Evolutionary conservation across 2,329 filamentous ascomycete species (phyloP), one percentile per base, ranked within the genome.

Genomic region (Cercospora beticola): DNA sequence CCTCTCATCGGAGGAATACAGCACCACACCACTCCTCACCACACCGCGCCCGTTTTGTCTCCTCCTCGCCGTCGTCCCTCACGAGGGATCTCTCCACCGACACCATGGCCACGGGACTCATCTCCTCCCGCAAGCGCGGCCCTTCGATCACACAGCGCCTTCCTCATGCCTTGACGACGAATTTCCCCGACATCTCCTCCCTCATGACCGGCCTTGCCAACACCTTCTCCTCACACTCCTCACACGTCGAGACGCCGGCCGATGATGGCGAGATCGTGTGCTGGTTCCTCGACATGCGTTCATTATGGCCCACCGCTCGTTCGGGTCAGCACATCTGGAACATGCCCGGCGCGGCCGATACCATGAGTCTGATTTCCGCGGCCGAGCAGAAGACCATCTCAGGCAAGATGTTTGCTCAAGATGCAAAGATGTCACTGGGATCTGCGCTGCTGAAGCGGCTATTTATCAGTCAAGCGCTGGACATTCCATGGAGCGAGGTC

Each of bases 381-480:
- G 80, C 85, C 9, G 90, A 93, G 77, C 86, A 85, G 69, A 78
- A 84, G 62, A 79, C 81, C 14, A 88, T 81, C 87, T 89, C 78
- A 82, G 90, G 73, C 83, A 86, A 76, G 71, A 78, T 79, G 75
- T 79, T 79, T 71, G 74, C 79, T 31, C 72, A 75, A 21, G 92
- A 94, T 80, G 91, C 91, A 64, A 91, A 90, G 77, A 90, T 93
- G 85, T 86, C 87, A 60, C 84, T 94, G 52, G 90, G 81, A 26
- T 94, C 91, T 18, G 86, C 89, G 54, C 85, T 94, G 61, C 83
- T 94, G 68, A 94, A 94, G 82, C 89, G 90, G 65, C 85, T 89
- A 73, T 88, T 87, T 75, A 86, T 93, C 71, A 83, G 86, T 66
- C 85, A 86, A 73, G 84, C 85, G 65, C 83, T 86, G 69, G 80